Evolutionary conservation across 2,329 filamentous ascomycete genomes (phyloP).

Genomic region (Xylariaceae sp.): DNA sequence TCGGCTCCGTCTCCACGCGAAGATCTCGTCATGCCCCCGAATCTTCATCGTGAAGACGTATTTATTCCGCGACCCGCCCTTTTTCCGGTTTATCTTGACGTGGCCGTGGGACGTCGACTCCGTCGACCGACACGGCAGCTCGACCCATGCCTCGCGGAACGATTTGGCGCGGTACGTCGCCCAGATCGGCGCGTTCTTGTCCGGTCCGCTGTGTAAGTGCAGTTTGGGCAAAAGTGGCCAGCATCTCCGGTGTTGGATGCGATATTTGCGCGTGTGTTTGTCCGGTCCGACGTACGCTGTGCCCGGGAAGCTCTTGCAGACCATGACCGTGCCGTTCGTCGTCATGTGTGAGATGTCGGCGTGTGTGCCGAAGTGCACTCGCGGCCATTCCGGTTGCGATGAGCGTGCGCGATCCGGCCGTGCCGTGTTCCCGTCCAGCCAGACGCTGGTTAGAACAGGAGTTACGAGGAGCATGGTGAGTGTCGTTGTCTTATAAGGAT

Average conservation of each 20-base stretch:
- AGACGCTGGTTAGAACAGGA: background rate
- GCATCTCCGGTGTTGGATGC: slow-evolving; percentile 8
- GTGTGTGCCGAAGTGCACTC: background rate
- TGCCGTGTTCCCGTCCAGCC: slow-evolving; percentile 2
- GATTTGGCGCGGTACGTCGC: slow-evolving; percentile 10
- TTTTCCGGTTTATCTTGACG: slow-evolving; percentile 9
- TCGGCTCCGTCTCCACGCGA: slow-evolving; percentile 16
- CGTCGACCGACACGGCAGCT: slow-evolving; percentile 8
- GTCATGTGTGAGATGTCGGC: background rate
- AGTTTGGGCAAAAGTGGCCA: slow-evolving; percentile 7
- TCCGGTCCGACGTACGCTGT: slow-evolving; percentile 8
- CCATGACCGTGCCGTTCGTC: background rate
- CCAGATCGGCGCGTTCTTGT: slow-evolving; percentile 6
- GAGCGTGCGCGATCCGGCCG: background rate
- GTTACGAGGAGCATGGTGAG: background rate
- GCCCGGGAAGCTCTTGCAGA: slow-evolving; percentile 8
- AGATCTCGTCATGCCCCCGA: slow-evolving; percentile 4
- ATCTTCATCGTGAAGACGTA: slow-evolving; percentile 16
- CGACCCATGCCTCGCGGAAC: slow-evolving; percentile 4
- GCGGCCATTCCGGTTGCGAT: slow-evolving; percentile 7
- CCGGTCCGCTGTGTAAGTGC: slow-evolving; percentile 5
- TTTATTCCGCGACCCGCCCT: slow-evolving; percentile 4
- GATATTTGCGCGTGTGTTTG: slow-evolving; percentile 8
- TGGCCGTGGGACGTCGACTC: slow-evolving; percentile 8
- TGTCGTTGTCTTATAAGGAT: background rate